Percentiles rank a stretch among this genome's conserved stretches.
These are phyloP conservation scores for Pyrenophora teres DNA, from an alignment of 2,329 filamentous ascomycete species.

Conservation along the genomic window DNA sequence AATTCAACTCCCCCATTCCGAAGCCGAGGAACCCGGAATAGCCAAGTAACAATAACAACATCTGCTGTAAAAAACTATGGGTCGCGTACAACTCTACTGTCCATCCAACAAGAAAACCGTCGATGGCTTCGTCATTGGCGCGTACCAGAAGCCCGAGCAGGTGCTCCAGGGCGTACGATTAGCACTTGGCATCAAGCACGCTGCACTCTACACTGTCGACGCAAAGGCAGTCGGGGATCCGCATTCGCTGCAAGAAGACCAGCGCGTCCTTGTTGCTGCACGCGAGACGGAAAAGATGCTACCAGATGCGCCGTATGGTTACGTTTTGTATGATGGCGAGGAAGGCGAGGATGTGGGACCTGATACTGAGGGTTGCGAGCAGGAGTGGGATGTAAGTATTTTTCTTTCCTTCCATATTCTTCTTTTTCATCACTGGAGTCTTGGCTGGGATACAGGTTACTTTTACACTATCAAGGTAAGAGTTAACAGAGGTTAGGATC, in stretches of 20 bases:
- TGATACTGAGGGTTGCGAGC: constrained; percentile 2
- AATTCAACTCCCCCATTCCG: too few species aligned
- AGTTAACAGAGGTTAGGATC: neutral
- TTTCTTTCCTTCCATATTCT: neutral
- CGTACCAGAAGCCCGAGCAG: constrained; percentile 16
- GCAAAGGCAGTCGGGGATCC: constrained; percentile 14
- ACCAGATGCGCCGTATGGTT: constrained; percentile 10
- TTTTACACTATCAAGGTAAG: neutral
- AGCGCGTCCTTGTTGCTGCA: constrained; percentile 15
- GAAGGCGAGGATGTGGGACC: constrained; percentile 14
- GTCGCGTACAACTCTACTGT: constrained; percentile 11
- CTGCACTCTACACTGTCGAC: constrained; percentile 13
- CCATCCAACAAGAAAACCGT: constrained; percentile 10
- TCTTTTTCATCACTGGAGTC: neutral
- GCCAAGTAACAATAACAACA: too few species aligned
- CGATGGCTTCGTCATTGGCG: constrained; percentile 13
- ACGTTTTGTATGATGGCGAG: constrained; percentile 12
- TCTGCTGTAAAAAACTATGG: neutral
- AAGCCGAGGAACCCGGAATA: too few species aligned
- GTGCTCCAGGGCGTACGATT: constrained; percentile 17
- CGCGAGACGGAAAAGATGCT: constrained; percentile 7
- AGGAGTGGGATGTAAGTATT: constrained; percentile 8
- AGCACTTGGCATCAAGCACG: constrained; percentile 12
- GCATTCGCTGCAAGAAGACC: constrained; percentile 12
- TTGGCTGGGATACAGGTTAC: too few species aligned